Conservation (phyloP, 2,329 filamentous ascomycete species). For the Dactylonectria estremocensis region DNA sequence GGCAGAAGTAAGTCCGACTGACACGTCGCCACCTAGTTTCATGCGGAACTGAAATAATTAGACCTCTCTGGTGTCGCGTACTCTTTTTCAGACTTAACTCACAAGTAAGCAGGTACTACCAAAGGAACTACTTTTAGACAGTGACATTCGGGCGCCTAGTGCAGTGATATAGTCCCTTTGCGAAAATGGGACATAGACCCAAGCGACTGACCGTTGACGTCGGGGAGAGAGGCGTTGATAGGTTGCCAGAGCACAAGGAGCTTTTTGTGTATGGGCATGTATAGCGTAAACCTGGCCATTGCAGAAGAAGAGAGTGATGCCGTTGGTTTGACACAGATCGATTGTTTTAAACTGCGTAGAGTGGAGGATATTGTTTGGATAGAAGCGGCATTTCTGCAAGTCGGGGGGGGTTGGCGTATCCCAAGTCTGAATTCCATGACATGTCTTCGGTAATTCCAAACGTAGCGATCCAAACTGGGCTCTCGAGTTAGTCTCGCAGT, state of each 20-base stretch:
- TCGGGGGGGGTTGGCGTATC: constrained; percentile 35
- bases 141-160: constrained; percentile 16
- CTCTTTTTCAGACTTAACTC: constrained; percentile 10
- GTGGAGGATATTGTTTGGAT: constrained; percentile 9
- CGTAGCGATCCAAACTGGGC: constrained; percentile 28
- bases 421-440: constrained; percentile 29
- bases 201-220: constrained; percentile 24
- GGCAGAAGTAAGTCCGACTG: constrained; percentile 14
- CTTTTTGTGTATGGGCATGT: constrained; percentile 32
- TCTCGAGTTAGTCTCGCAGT: not conserved
- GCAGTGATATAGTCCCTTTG: constrained; percentile 28
- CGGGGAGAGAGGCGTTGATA: constrained; percentile 25
- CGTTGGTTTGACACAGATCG: constrained; percentile 16
- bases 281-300: constrained; percentile 23
- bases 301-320: constrained; percentile 33
- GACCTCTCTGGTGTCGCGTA: not conserved
- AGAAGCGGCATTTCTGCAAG: constrained; percentile 24
- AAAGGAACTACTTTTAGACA: not conserved
- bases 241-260: constrained; percentile 26
- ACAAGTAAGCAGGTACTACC: constrained; percentile 25
- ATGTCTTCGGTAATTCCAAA: constrained; percentile 24
- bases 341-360: constrained; percentile 30
- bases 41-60: constrained; percentile 33
- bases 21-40: constrained; percentile 32
- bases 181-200: constrained; percentile 37